Base-by-base conservation (phyloP, 2,329 filamentous ascomycete species). In the Calonectria hongkongensis region DNA sequence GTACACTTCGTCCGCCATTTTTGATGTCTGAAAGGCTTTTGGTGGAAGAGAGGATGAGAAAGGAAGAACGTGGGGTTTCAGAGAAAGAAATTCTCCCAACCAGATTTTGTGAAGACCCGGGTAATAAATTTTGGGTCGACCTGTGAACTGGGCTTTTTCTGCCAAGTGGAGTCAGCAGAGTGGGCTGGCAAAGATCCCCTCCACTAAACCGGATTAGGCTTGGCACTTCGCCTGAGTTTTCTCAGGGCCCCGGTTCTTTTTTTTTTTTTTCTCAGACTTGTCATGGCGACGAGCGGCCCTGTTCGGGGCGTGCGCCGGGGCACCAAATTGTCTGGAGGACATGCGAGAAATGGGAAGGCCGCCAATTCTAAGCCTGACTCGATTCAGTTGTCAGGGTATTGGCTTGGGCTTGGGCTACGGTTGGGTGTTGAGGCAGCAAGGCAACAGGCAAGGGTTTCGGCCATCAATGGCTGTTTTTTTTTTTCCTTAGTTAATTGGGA, bases 1-100 rank as follows among this genome's bases (percentile, higher is more conserved):
- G 88, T 98, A 99, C 84, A 97, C 93, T 93, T 98, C 96, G 88
- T 98, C 95, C 87, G 95, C 93, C 96, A 98, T 98, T 86, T 89
- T 89, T 95, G 81, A 63, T 79, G 75, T 80, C 76, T 79, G 73
- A 76, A 76, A 72, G 76, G 76, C 71, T 76, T 81, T 75, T 80
- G 78, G 72, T 78, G 77, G 72, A 72, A 75, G 78, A 79, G 75
- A 76, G 72, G 75, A 76, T 73, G 75, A 79, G 72, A 76, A 72
- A 77, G 77, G 77, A 77, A 75, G 75, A 75, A 82, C 81, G 83
- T 83, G 82, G 83, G 83, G 82, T 83, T 80, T 79, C 78, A 78
- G 75, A 79, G 82, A 81, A 81, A 84, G 81, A 84, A 83, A 82
- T 84, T 83, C 81, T 81, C 76, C 78, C 79, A 75, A 74, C 78